Evolutionary conservation across 2,329 filamentous ascomycete genomes (phyloP), one percentile per base, ranked within the genome.

Genomic region (Nemania abortiva): DNA sequence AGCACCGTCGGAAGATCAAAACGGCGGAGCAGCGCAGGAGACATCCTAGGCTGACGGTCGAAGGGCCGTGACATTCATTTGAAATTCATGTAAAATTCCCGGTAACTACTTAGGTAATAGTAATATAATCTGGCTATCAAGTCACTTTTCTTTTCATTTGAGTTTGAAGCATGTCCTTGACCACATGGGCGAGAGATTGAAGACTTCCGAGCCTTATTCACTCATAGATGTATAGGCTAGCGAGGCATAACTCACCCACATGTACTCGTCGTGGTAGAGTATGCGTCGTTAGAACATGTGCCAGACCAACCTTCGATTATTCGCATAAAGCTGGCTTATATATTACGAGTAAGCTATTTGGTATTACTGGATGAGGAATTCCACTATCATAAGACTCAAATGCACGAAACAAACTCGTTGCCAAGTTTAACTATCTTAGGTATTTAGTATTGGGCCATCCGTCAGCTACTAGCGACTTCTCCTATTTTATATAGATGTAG

Each of bases 401-500:
- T 42, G 13, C 6, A 13, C 13, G 13, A 42, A 15, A 42, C 3
- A 42, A 42, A 3, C 37, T 34, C 5, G 37, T 10, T 42, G 37
- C 37, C 37, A 42, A 15, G 13, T 42, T 15, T 11, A 15, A 42
- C 37, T 42, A 42, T 42, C 37, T 42, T 42, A 42, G 37, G 37
- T 45, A 55, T 55, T 15, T 18, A 11, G 7, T 45, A 59, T 59
- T 22, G 9, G 52, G n/a, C 13, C 29, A 20, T 42, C 37, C 24
- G 4, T 13, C n/a, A 18, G 10, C 20, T 45, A 13, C 27, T 24
- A 7, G 37, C 18, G 13, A 54, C 22, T 15, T 45, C 13, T 47
- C 39, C 29, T 39, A 20, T 24, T 29, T 27, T 31, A 31, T 58
- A 58, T 42, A 45, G 29, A 22, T 11, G 47, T 42, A 61, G 50